A percentile compares a stretch with the other conserved stretches of the same genome.
These are phyloP conservation scores for Yamadazyma sp. DNA, from an alignment of 805 yeast genomes.

Conservation along the genomic window DNA sequence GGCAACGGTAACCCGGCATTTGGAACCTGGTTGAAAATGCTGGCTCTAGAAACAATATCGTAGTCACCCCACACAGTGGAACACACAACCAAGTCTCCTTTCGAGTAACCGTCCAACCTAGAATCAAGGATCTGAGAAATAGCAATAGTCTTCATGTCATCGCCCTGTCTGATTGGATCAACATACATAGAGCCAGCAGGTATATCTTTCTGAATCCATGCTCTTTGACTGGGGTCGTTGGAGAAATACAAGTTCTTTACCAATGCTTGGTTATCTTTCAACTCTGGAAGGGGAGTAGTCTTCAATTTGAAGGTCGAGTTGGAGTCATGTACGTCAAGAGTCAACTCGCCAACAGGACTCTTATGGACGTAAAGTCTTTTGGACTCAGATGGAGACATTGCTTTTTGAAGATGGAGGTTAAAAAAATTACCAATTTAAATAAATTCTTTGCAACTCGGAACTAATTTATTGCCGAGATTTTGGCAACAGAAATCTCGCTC, in stretches of 20 bases:
- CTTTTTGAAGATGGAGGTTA: too few species aligned
- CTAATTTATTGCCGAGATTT: too few species aligned
- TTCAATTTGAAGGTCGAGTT: conserved; percentile 31
- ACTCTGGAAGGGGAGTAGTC: neutral
- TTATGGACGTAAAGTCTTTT: conserved; percentile 19
- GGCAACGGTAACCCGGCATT: conserved; percentile 21
- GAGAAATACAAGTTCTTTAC: conserved; percentile 30
- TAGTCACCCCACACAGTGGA: conserved; percentile 26
- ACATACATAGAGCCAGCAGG: conserved; percentile 22
- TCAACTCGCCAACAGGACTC: conserved; percentile 21
- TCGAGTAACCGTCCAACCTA: conserved; percentile 21
- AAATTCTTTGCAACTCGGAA: too few species aligned
- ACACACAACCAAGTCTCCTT: conserved; percentile 26
- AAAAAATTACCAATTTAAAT: too few species aligned
- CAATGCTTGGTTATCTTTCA: conserved; percentile 25
- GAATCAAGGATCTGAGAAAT: conserved; percentile 26
- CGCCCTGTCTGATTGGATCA: conserved; percentile 24
- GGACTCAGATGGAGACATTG: conserved; percentile 1
- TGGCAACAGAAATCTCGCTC: too few species aligned
- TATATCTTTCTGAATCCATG: conserved; percentile 34
- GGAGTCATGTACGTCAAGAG: conserved; percentile 19
- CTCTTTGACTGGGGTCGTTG: conserved; percentile 38
- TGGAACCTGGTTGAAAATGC: conserved; percentile 19
- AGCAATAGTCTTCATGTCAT: conserved; percentile 22
- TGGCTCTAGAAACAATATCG: conserved; percentile 17